These are phyloP conservation scores for Malassezia dermatis DNA, from an alignment of 1,284 basidiomycete genomes.

Conservation along the genomic window DNA sequence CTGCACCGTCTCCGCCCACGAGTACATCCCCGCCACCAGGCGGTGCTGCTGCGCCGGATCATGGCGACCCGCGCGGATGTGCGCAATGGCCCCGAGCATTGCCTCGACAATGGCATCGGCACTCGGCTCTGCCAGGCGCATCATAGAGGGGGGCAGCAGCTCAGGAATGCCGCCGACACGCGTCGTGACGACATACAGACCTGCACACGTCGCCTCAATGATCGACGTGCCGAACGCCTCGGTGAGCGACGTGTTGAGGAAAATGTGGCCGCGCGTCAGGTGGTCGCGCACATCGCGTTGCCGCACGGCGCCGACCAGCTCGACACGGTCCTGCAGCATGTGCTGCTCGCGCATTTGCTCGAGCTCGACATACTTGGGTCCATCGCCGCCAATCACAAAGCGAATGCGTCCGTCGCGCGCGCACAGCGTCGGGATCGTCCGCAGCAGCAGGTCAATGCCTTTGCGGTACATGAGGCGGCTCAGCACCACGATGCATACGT, in stretches of 20 bases:
- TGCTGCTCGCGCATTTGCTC: slow-evolving; percentile 91
- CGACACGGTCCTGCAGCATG: slow-evolving; percentile 77
- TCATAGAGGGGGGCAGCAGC: slow-evolving; percentile 82
- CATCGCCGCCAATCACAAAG: slow-evolving; percentile 82
- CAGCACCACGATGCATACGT: slow-evolving; percentile 64
- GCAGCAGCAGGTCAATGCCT: slow-evolving; percentile 87
- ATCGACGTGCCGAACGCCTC: slow-evolving; percentile 95
- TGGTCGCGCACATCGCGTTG: slow-evolving; percentile 76
- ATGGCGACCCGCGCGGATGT: slow-evolving; percentile 61
- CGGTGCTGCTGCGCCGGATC: slow-evolving; percentile 69
- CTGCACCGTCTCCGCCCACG: slow-evolving; percentile 69
- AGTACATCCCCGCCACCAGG: slow-evolving; percentile 70
- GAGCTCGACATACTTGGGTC: slow-evolving; percentile 86
- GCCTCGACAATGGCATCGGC: slow-evolving; percentile 73
- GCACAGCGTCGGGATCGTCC: slow-evolving; percentile 81
- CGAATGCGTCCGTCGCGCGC: slow-evolving; percentile 68
- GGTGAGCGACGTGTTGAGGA: slow-evolving; percentile 87
- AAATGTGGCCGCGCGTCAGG: slow-evolving; percentile 72
- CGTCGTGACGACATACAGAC: slow-evolving; percentile 86
- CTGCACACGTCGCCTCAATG: slow-evolving; percentile 87
- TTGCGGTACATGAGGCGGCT: slow-evolving; percentile 92
- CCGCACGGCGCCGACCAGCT: slow-evolving; percentile 69
- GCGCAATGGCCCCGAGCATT: slow-evolving; percentile 65
- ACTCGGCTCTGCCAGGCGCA: slow-evolving; percentile 82
- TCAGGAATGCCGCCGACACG: slow-evolving; percentile 92